Evolutionary conservation across 2,329 filamentous ascomycete genomes (phyloP).

Genomic region (Fusarium xylarioides): DNA sequence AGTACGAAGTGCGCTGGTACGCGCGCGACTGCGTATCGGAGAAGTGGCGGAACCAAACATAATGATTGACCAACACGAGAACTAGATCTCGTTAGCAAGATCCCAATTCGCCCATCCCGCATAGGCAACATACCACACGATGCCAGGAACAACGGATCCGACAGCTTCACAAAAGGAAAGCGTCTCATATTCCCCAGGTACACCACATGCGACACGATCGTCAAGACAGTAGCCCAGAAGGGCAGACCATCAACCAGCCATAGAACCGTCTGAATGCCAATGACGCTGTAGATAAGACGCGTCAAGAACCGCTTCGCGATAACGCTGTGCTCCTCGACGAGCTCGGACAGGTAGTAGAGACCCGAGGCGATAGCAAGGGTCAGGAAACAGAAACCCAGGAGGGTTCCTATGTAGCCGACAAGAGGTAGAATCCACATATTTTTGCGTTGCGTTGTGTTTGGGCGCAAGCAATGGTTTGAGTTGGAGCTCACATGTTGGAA

Average conservation of each 20-base stretch:
- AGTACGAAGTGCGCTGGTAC: constrained; percentile 68
- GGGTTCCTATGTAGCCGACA: constrained; percentile 86
- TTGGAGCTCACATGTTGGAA: constrained; percentile 38
- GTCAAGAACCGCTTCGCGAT: constrained; percentile 87
- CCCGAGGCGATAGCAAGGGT: constrained; percentile 97
- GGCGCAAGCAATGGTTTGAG: constrained; percentile 20
- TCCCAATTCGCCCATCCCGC: rapidly evolving
- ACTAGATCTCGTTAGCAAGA: constrained; percentile 54
- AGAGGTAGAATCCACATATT: constrained; percentile 98
- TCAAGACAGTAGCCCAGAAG: constrained; percentile 75
- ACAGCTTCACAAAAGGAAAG: constrained; percentile 82
- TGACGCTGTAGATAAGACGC: constrained; percentile 84
- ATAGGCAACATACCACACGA: constrained; percentile 73
- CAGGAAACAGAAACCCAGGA: constrained; percentile 91
- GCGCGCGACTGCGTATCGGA: constrained; percentile 68
- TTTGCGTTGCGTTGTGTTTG: constrained; percentile 43
- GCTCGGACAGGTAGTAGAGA: constrained; percentile 96
- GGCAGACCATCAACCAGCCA: constrained; percentile 88
- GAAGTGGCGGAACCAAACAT: constrained; percentile 95
- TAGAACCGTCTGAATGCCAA: constrained; percentile 77
- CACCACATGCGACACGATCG: constrained; percentile 81
- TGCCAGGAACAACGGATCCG: constrained; percentile 84
- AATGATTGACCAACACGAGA: constrained; percentile 90
- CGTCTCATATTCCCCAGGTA: constrained; percentile 87
- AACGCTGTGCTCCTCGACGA: constrained; percentile 97